Conservation (phyloP, 106 monocot species). For the Narthecium ossifragum region DNA sequence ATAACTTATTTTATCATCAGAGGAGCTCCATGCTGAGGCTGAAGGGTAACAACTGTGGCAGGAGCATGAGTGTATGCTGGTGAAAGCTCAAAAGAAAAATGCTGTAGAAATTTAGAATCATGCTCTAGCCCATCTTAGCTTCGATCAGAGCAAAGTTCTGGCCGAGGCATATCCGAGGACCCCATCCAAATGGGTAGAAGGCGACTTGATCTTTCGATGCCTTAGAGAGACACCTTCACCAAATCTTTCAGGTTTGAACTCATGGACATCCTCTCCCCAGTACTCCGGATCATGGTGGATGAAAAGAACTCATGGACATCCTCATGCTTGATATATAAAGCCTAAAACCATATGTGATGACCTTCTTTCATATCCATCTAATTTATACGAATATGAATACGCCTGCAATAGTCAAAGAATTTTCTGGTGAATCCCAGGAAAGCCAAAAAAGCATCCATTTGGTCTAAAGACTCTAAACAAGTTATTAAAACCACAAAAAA, state of each 20-base stretch:
- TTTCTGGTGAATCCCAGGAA: conserved; percentile 52
- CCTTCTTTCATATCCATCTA: no score
- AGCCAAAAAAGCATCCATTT: no score
- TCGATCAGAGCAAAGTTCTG: conserved; percentile 66
- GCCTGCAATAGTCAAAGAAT: conserved; percentile 59
- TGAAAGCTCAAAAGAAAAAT: conserved; percentile 39
- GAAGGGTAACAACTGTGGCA: conserved; percentile 35
- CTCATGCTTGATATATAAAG: conserved; percentile 13
- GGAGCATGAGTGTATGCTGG: conserved; percentile 50
- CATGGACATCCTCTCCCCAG: conserved; percentile 28
- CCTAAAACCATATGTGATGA: no score
- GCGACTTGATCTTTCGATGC: conserved; percentile 15
- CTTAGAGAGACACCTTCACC: conserved; percentile 21
- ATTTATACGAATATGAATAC: not conserved
- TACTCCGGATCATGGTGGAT: conserved; percentile 19
- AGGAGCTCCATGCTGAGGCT: conserved; percentile 55
- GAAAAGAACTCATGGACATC: conserved; percentile 9
- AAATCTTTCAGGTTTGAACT: conserved; percentile 38
- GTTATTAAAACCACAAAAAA: not conserved
- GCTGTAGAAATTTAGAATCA: conserved; percentile 54
- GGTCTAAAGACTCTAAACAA: not conserved
- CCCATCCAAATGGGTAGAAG: conserved; percentile 70
- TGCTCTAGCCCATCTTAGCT: conserved; percentile 55
- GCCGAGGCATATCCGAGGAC: conserved; percentile 64
- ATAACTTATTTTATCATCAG: conserved; percentile 23